A percentile compares a stretch with the other conserved stretches of the same genome.
phyloP scores from a whole-genome alignment of 257 asterid genomes.

The Prunella vulgaris region DNA sequence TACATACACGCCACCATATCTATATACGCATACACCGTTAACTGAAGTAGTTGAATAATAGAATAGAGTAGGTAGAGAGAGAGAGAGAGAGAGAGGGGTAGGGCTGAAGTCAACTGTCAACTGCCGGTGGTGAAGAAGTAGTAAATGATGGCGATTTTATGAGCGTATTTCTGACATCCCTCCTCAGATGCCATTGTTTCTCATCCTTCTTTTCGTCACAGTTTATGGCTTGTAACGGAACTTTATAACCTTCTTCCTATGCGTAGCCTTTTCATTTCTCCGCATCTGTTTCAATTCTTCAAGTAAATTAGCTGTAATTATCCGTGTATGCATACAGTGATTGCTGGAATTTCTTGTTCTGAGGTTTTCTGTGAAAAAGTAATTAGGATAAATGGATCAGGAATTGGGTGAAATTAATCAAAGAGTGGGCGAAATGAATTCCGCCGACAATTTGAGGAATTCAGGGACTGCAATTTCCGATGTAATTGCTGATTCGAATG shows the following conservation, averaged over 20 bases:
- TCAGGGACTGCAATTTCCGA: constrained; percentile 13
- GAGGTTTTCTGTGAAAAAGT: background rate
- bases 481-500: constrained; percentile 25
- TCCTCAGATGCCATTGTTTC: constrained; percentile 1
- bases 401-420: constrained; percentile 19
- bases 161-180: constrained; percentile 5
- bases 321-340: background rate
- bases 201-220: background rate
- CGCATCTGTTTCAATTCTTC: background rate
- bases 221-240: background rate
- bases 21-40: background rate
- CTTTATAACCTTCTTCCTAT: background rate
- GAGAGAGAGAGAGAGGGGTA: background rate
- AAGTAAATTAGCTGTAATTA: background rate
- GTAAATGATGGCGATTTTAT: constrained; percentile 7
- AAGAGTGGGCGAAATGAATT: background rate
- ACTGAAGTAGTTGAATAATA: background rate
- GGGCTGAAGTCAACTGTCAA: constrained; percentile 19
- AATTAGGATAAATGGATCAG: constrained; percentile 26
- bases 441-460: constrained; percentile 12
- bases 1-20: background rate
- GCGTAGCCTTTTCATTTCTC: background rate
- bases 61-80: background rate
- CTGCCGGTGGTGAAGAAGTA: constrained; percentile 15
- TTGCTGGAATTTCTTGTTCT: background rate